Conservation (phyloP, 305 asterid genomes). For the Rubia tinctorum region DNA sequence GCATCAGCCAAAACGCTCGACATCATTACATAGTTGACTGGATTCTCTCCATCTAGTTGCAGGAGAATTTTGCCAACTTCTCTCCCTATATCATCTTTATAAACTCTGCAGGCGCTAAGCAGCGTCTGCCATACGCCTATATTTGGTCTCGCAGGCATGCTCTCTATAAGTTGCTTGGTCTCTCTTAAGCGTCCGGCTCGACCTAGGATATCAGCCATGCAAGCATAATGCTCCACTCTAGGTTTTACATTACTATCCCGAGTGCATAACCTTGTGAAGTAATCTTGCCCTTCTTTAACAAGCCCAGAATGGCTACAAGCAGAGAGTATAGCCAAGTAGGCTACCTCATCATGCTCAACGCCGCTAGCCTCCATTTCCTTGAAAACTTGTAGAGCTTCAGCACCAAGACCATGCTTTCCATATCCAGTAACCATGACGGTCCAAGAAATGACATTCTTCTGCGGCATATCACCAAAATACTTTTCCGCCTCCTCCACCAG, state of each 20-base stretch:
- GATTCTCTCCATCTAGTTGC: conserved; percentile 43
- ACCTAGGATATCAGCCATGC: conserved; percentile 63
- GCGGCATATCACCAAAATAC: conserved; percentile 33
- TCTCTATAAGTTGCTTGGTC: conserved; percentile 47
- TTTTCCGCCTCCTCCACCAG: conserved; percentile 44
- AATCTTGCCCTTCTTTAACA: conserved; percentile 45
- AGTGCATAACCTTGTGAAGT: conserved; percentile 43
- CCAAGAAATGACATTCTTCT: conserved; percentile 50
- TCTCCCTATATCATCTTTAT: conserved; percentile 45
- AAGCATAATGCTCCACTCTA: conserved; percentile 61
- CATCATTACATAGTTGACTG: conserved; percentile 47
- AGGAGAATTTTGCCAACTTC: conserved; percentile 44
- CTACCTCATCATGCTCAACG: conserved; percentile 50
- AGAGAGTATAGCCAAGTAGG: conserved; percentile 58
- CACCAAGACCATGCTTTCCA: conserved; percentile 51
- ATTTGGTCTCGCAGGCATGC: conserved; percentile 51
- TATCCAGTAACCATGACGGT: conserved; percentile 61
- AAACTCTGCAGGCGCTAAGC: conserved; percentile 53
- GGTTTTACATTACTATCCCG: conserved; percentile 30
- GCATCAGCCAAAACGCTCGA: conserved; percentile 55
- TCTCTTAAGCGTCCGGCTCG: conserved; percentile 53
- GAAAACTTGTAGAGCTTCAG: conserved; percentile 49
- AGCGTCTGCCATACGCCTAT: conserved; percentile 58
- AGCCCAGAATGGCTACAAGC: conserved; percentile 75
- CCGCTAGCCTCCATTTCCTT: conserved; percentile 39